Conservation (phyloP, 2,329 filamentous ascomycete species). For the Fusarium beomiforme region DNA sequence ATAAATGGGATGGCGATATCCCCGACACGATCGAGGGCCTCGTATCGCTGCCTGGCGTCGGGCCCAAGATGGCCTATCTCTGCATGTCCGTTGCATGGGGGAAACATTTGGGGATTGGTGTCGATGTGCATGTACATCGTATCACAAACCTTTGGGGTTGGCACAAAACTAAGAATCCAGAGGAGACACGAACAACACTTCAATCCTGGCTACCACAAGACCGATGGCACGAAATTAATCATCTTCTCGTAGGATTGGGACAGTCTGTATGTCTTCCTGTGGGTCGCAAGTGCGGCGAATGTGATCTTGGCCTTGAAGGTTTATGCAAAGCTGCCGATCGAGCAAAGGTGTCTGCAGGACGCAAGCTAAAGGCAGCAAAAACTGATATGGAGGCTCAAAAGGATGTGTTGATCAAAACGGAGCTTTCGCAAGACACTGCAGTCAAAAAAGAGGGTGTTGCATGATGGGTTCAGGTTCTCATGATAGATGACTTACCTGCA, state of each 20-base stretch:
- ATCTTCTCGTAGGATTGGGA: conserved; percentile 85
- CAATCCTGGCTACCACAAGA: conserved; percentile 86
- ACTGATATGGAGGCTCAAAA: conserved; percentile 39
- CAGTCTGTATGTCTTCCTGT: conserved; percentile 88
- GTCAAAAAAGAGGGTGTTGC: conserved; percentile 45
- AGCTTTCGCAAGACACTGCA: conserved; percentile 33
- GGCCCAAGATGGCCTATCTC: conserved; percentile 94
- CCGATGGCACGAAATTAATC: conserved; percentile 92
- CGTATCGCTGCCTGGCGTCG: conserved; percentile 83
- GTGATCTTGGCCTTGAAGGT: conserved; percentile 78
- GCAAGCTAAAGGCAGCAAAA: conserved; percentile 54
- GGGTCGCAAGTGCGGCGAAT: conserved; percentile 84
- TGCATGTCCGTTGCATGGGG: conserved; percentile 79
- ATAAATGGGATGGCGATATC: conserved; percentile 79
- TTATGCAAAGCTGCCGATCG: conserved; percentile 79
- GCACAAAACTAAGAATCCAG: conserved; percentile 82
- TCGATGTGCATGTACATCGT: conserved; percentile 94
- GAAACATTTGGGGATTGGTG: conserved; percentile 76
- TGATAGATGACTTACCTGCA: conserved; percentile 21
- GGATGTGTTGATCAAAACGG: conserved; percentile 37
- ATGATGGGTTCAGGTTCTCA: conserved; percentile 15
- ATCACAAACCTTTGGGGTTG: conserved; percentile 96
- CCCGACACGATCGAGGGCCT: conserved; percentile 81
- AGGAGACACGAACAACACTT: conserved; percentile 80
- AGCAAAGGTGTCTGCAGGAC: conserved; percentile 68